phyloP scores from a whole-genome alignment of 192 early-diverging fungal species.

The Irineochytrium annulatum region DNA sequence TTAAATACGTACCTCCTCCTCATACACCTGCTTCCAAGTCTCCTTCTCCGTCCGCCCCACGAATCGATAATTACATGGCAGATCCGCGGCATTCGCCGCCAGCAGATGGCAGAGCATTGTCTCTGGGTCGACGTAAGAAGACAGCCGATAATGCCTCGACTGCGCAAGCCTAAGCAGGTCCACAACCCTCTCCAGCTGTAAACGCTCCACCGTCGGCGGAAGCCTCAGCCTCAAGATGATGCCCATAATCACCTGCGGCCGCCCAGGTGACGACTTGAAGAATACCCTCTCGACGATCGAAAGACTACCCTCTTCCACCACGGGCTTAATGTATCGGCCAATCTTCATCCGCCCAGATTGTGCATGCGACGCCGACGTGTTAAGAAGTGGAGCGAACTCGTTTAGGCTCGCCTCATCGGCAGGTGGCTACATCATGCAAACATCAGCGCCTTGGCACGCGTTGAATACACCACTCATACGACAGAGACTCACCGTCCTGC shows the following conservation, averaged over 20 bases:
- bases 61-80: slow-evolving; percentile 24
- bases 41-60: slow-evolving; percentile 9
- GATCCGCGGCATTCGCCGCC: slow-evolving; percentile 33
- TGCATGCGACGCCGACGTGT: too few species aligned
- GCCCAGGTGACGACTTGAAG: slow-evolving; percentile 30
- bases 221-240: slow-evolving; percentile 25
- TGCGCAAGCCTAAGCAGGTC: slow-evolving; percentile 35
- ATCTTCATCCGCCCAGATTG: too few species aligned
- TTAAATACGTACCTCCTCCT: too few species aligned
- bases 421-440: too few species aligned
- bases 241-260: slow-evolving; percentile 41
- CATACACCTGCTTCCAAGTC: slow-evolving; percentile 27
- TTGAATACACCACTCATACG: too few species aligned
- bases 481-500: too few species aligned
- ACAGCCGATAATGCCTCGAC: slow-evolving; percentile 37
- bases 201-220: slow-evolving; percentile 13
- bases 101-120: slow-evolving; percentile 25
- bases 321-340: slow-evolving; percentile 9
- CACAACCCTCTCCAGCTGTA: slow-evolving; percentile 24
- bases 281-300: slow-evolving; percentile 45
- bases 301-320: slow-evolving; percentile 25
- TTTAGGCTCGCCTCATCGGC: too few species aligned
- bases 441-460: too few species aligned
- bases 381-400: too few species aligned
- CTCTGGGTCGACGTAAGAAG: slow-evolving; percentile 33